Conservation (phyloP, 768 basidiomycete species). For the Amanita thiersii region DNA sequence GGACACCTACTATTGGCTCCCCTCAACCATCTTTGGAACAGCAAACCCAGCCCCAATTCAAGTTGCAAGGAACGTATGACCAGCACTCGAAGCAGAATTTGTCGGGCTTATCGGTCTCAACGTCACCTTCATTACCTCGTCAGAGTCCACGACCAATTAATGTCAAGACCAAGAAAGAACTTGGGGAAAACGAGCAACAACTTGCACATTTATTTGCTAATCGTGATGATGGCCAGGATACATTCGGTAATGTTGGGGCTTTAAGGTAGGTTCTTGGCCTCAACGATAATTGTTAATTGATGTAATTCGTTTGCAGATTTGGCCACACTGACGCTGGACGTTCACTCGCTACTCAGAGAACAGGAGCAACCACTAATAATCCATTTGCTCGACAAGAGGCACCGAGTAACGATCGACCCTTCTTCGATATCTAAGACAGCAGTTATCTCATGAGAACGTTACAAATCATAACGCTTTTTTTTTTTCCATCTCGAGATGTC, state of each 20-base stretch:
- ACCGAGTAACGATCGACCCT: conserved; percentile 60
- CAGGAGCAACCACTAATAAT: conserved; percentile 43
- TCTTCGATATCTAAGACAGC: conserved; percentile 57
- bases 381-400: conserved; percentile 62
- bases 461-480: no score
- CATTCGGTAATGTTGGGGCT: conserved; percentile 85
- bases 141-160: conserved; percentile 23
- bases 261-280: conserved; percentile 45
- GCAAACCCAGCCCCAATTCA: conserved; percentile 53
- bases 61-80: conserved; percentile 62
- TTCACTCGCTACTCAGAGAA: conserved; percentile 31
- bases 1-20: conserved; percentile 19
- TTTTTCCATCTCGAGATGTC: no score
- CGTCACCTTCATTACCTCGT: conserved; percentile 19
- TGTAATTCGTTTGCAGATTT: conserved; percentile 29
- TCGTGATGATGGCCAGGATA: conserved; percentile 88
- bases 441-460: no score
- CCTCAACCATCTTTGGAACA: conserved; percentile 15
- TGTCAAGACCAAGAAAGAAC: conserved; percentile 32
- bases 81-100: conserved; percentile 40
- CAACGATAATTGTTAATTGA: neutral
- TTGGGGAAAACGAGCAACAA: conserved; percentile 60
- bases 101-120: conserved; percentile 29
- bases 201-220: conserved; percentile 82
- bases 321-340: conserved; percentile 51